These are phyloP conservation scores for Aspergillus brunneoviolaceus DNA, from an alignment of 2,329 filamentous ascomycete species.

Conservation along the genomic window DNA sequence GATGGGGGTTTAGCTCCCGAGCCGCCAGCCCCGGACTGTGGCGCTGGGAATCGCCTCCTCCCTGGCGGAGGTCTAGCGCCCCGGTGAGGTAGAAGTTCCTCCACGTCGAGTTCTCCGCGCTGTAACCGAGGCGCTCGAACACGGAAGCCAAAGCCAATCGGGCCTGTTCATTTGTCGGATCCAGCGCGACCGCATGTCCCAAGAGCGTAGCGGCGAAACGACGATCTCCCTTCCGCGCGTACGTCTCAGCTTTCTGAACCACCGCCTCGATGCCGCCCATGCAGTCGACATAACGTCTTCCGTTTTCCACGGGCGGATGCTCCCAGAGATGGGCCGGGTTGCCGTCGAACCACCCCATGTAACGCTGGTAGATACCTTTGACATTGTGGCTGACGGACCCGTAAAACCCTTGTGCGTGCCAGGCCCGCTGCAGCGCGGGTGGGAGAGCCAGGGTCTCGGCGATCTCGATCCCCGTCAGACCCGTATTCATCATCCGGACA, in stretches of 20 bases:
- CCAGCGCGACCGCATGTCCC: slow-evolving; percentile 34
- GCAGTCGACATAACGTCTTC: slow-evolving; percentile 36
- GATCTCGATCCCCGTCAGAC: slow-evolving; percentile 41
- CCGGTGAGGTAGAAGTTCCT: slow-evolving; percentile 42
- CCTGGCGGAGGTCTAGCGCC: slow-evolving; percentile 28
- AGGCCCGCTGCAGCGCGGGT: slow-evolving; percentile 29
- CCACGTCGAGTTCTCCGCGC: slow-evolving; percentile 44
- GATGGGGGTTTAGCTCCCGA: slow-evolving; percentile 8
- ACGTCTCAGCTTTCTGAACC: slow-evolving; percentile 31
- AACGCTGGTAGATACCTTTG: slow-evolving; percentile 40
- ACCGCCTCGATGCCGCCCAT: slow-evolving; percentile 38
- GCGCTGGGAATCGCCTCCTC: neutral
- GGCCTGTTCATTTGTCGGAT: slow-evolving; percentile 14
- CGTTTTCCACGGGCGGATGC: slow-evolving; percentile 35
- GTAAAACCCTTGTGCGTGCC: slow-evolving; percentile 39
- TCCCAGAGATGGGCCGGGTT: slow-evolving; percentile 40
- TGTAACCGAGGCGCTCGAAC: slow-evolving; percentile 37
- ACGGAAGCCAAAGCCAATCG: slow-evolving; percentile 29
- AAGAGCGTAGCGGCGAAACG: slow-evolving; percentile 44
- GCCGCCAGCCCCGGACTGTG: neutral
- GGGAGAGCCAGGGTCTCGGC: slow-evolving; percentile 40
- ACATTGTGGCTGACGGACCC: slow-evolving; percentile 42
- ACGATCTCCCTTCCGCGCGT: slow-evolving; percentile 30
- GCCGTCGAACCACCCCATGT: slow-evolving; percentile 36
- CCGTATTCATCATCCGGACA: slow-evolving; percentile 40